Conservation (phyloP, 208 protist genomes). For the Trypanosoma avium region DNA sequence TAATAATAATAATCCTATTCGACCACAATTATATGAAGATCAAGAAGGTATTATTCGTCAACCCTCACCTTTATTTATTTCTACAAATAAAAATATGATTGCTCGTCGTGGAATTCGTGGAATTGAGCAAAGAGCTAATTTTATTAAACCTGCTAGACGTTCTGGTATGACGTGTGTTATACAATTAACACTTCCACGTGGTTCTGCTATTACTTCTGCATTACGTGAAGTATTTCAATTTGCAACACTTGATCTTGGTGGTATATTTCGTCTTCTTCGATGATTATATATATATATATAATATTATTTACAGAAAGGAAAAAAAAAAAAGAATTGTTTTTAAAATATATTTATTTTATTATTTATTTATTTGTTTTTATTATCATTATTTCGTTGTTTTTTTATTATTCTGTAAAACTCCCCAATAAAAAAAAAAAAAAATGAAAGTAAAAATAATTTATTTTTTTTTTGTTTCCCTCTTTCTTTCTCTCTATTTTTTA, state of each 20-base stretch:
- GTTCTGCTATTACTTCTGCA: constrained; percentile 59
- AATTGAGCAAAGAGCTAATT: constrained; percentile 50
- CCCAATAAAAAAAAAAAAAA: too few relatives aligned
- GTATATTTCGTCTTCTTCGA: constrained; percentile 38
- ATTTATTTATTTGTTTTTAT: background rate
- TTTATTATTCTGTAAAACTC: too few relatives aligned
- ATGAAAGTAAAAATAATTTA: too few relatives aligned
- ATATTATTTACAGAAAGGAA: background rate
- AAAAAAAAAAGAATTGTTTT: too few relatives aligned
- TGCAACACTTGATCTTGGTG: constrained; percentile 62
- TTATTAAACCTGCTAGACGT: constrained; percentile 72
- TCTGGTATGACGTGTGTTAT: constrained; percentile 70
- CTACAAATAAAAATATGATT: constrained; percentile 58
- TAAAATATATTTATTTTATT: constrained; percentile 3
- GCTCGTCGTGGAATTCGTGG: constrained; percentile 60
- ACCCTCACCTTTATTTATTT: constrained; percentile 54
- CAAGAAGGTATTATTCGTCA: constrained; percentile 70
- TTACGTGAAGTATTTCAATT: constrained; percentile 77
- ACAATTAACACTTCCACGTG: constrained; percentile 58
- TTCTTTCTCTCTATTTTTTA: too few relatives aligned
- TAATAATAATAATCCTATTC: constrained; percentile 30
- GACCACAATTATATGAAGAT: constrained; percentile 56
- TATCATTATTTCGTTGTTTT: background rate
- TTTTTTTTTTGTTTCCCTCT: too few relatives aligned
- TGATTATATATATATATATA: constrained; percentile 7